Evolutionary conservation across 1,284 basidiomycete genomes (phyloP).

Genomic region (Neolentinus lepideus): DNA sequence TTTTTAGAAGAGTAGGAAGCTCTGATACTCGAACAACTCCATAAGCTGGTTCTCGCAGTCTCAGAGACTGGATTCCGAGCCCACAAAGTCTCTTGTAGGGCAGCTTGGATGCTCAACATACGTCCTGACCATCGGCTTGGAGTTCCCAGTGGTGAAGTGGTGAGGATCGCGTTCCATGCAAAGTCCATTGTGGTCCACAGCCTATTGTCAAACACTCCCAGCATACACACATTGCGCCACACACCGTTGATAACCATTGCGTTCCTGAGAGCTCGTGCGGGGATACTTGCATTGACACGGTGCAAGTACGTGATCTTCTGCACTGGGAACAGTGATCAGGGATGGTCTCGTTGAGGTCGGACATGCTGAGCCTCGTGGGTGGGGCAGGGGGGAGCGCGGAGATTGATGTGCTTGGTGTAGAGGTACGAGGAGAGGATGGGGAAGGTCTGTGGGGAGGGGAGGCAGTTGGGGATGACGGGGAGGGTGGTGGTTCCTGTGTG

Average conservation of each 20-base stretch:
- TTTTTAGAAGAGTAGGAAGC: conserved; percentile 91
- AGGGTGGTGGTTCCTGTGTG: no score
- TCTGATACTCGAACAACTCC: conserved; percentile 94
- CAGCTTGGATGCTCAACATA: neutral
- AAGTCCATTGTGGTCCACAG: conserved; percentile 55
- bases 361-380: conserved; percentile 10
- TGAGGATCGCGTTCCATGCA: conserved; percentile 54
- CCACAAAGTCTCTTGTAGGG: no score
- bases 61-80: conserved; percentile 84
- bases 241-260: conserved; percentile 45
- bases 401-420: conserved; percentile 37
- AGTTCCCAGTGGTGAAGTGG: conserved; percentile 24
- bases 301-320: conserved; percentile 17
- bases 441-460: conserved; percentile 46
- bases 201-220: conserved; percentile 48
- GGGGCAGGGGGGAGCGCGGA: conserved; percentile 22
- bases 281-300: conserved; percentile 22
- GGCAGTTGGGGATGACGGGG: conserved; percentile 38
- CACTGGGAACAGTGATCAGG: conserved; percentile 3
- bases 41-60: conserved; percentile 97
- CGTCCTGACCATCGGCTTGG: neutral
- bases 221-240: conserved; percentile 59
- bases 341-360: conserved; percentile 13
- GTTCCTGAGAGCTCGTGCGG: conserved; percentile 26
- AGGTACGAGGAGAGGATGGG: conserved; percentile 41